phyloP scores from a whole-genome alignment of 345 rosid species.

The Mangifera indica region DNA sequence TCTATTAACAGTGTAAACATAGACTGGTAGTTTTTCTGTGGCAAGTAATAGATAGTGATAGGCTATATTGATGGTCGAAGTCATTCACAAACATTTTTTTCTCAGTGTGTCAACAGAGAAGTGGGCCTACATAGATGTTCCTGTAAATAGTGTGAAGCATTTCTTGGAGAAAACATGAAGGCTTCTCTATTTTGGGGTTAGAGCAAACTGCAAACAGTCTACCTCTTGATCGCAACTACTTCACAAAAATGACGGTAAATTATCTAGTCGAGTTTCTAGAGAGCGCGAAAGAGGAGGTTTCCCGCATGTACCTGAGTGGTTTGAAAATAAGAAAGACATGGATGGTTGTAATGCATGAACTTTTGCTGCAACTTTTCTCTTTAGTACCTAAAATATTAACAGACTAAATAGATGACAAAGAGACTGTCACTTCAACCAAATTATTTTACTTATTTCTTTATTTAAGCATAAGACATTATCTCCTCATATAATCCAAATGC shows the following conservation, averaged over 20 bases:
- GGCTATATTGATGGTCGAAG: neutral
- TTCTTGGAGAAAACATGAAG: slow-evolving; percentile 82
- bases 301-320: slow-evolving; percentile 23
- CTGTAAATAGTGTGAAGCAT: slow-evolving; percentile 63
- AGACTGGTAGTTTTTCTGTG: too few species aligned
- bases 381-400: slow-evolving; percentile 1
- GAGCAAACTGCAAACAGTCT: too few species aligned
- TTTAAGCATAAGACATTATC: neutral
- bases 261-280: neutral
- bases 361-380: slow-evolving; percentile 1
- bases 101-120: slow-evolving; percentile 93
- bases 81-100: slow-evolving; percentile 15
- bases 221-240: too few species aligned
- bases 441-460: neutral
- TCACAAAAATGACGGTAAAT: too few species aligned
- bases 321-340: slow-evolving; percentile 34
- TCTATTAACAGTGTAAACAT: neutral
- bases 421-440: neutral
- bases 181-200: slow-evolving; percentile 67
- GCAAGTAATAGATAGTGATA: too few species aligned
- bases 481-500: slow-evolving; percentile 7
- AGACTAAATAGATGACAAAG: neutral
- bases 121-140: slow-evolving; percentile 96
- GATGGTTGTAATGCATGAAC: slow-evolving; percentile 18
- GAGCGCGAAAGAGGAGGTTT: slow-evolving; percentile 4